These are phyloP conservation scores for Mitragyna speciosa DNA, from an alignment of 257 asterid genomes.

Conservation along the genomic window DNA sequence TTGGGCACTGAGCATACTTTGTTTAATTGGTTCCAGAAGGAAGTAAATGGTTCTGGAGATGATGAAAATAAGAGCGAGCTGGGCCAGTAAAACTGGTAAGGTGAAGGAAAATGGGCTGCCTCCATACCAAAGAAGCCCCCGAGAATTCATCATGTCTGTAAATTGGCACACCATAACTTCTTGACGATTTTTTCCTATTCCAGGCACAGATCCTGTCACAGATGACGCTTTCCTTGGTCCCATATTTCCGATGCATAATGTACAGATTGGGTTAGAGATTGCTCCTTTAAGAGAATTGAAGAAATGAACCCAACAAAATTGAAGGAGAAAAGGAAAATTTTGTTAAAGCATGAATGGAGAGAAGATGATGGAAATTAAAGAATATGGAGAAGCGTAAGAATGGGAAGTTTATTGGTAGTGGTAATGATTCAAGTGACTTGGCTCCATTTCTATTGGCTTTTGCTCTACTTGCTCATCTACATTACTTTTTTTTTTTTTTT, in stretches of 20 bases:
- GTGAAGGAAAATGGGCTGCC: slow-evolving; percentile 36
- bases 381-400: slow-evolving; percentile 15
- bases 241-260: not conserved
- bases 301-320: not conserved
- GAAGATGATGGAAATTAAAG: not conserved
- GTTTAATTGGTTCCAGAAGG: slow-evolving; percentile 46
- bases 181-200: slow-evolving; percentile 27
- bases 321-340: not conserved
- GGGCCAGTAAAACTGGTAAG: slow-evolving; percentile 40
- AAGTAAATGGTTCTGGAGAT: slow-evolving; percentile 28
- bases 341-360: not conserved
- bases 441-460: not conserved
- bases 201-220: slow-evolving; percentile 32
- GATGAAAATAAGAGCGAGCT: slow-evolving; percentile 30
- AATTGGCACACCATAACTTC: slow-evolving; percentile 50
- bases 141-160: slow-evolving; percentile 29
- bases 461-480: not conserved
- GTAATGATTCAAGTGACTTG: not conserved
- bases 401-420: slow-evolving; percentile 12
- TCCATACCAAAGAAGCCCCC: slow-evolving; percentile 51
- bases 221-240: slow-evolving; percentile 3
- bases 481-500: too few relatives aligned
- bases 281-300: not conserved
- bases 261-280: not conserved
- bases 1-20: slow-evolving; percentile 58